These are phyloP conservation scores for Diaporthe sp. DNA, from an alignment of 2,329 filamentous ascomycete genomes.

Conservation along the genomic window DNA sequence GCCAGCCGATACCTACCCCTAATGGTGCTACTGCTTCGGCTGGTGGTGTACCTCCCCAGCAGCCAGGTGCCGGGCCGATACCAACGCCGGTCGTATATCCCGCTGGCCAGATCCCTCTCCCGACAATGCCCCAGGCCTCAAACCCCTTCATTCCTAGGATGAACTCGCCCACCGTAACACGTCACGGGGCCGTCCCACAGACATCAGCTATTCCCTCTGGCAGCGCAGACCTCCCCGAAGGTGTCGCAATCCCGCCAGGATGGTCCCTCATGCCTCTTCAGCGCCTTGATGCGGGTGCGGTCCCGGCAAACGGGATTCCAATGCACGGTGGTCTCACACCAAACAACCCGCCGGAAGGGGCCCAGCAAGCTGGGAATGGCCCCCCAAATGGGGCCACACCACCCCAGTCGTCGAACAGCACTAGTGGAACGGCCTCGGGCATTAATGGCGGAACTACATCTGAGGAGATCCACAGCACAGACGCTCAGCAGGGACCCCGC, in stretches of 20 bases:
- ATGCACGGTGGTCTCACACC: constrained; percentile 5
- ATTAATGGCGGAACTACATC: not conserved
- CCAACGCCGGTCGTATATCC: constrained; percentile 46
- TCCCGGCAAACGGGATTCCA: constrained; percentile 13
- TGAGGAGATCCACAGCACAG: constrained; percentile 15
- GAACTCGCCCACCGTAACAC: constrained; percentile 58
- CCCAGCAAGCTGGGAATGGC: constrained; percentile 34
- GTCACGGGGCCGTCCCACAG: constrained; percentile 62
- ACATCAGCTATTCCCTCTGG: constrained; percentile 70
- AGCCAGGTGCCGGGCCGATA: constrained; percentile 8
- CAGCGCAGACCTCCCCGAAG: constrained; percentile 73
- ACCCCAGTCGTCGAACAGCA: not conserved
- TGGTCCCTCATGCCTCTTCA: constrained; percentile 76
- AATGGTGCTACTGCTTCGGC: constrained; percentile 9
- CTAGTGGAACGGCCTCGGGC: not conserved
- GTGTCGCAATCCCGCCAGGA: constrained; percentile 74
- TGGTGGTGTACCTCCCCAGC: constrained; percentile 5
- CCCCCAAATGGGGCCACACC: not conserved
- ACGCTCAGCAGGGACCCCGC: constrained; percentile 36
- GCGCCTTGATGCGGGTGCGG: constrained; percentile 54
- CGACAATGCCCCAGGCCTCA: constrained; percentile 37
- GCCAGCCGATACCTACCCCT: constrained; percentile 34
- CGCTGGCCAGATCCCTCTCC: constrained; percentile 38
- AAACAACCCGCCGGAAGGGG: constrained; percentile 39
- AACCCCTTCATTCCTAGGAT: constrained; percentile 51